phyloP scores from a whole-genome alignment of 352 stramenopile species.

The Pythium aphanidermatum region DNA sequence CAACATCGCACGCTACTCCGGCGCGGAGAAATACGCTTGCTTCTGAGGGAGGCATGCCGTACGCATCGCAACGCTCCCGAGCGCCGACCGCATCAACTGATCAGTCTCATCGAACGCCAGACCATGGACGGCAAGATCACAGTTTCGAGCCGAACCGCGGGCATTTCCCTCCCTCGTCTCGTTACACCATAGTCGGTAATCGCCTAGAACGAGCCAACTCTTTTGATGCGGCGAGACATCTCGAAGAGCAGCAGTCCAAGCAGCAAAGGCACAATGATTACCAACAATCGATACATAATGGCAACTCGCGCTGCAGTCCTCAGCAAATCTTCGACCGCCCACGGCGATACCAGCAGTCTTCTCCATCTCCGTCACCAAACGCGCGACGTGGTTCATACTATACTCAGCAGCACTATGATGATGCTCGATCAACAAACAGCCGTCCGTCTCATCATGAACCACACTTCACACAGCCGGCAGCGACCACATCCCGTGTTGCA shows the following conservation, averaged over 20 bases:
- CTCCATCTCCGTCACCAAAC: conserved; percentile 17
- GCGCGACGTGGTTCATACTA: no score
- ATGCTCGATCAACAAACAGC: conserved; percentile 19
- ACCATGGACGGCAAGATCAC: not conserved
- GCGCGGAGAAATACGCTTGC: not conserved
- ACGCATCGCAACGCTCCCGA: conserved; percentile 1
- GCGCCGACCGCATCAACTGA: conserved; percentile 5
- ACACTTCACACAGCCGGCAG: conserved; percentile 9
- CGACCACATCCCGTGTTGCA: not conserved
- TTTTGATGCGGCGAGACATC: conserved; percentile 10
- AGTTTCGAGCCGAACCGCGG: no score
- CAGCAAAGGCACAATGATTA: conserved; percentile 11
- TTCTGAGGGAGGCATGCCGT: not conserved
- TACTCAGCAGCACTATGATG: conserved; percentile 30
- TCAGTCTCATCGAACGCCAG: not conserved
- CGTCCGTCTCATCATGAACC: conserved; percentile 1
- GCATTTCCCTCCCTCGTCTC: conserved; percentile 14
- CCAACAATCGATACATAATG: conserved; percentile 1
- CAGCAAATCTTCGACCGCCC: conserved; percentile 21
- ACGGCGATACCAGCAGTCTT: conserved; percentile 12
- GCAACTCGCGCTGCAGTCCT: conserved; percentile 11
- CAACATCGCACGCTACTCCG: not conserved
- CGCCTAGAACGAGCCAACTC: conserved; percentile 16
- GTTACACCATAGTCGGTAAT: conserved; percentile 17
- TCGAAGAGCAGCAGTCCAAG: conserved; percentile 16